Evolutionary conservation across 495 filamentous ascomycete species (phyloP), one percentile per base, ranked within the genome.

Genomic region (Hyaloscypha bicolor): DNA sequence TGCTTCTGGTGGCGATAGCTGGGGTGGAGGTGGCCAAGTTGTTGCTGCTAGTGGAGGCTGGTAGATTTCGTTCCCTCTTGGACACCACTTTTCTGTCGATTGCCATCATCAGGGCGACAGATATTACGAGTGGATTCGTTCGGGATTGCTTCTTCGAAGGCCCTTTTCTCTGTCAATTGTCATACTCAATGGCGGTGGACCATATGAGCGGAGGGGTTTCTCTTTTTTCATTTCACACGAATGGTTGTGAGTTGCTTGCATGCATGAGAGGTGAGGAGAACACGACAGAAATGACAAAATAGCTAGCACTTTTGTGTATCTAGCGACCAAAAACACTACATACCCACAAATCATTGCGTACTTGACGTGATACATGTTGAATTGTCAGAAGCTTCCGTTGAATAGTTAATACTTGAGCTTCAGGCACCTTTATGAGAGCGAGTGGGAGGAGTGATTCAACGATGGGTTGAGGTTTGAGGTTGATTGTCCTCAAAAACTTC

Each of bases 271-370:
- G 16, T 19, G 42, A 12, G 42, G 42, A 48, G 16, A 37, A 37
- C 35, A 48, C 16, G 11, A 48, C 16, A 1, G 16, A 48, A 48
- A 48, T 11, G 6, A 4, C 9, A 19, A 16, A 48, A 48, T 14
- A 48, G 42, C 42, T 48, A 48, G 42, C 42, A 48, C 42, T 4
- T 48, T 48, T 19, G 42, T 48, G 42, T 48, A 48, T 4, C 16
- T 48, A 19, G 42, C 42, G 42, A 48, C 42, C 42, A 48, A 48
- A 48, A 48, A 48, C 42, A 48, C 42, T 48, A 48, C 42, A 48
- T 48, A 48, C 42, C 42, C 42, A 48, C 1, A 37, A 48, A 48
- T 12, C 35, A 6, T 11, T 48, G 11, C 42, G 42, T 19, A 4
- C 42, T 48, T 48, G 42, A 48, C 3, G 42, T 48, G 11, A 48